Conservation (phyloP, 768 basidiomycete species). For the Lactarius quietus region DNA sequence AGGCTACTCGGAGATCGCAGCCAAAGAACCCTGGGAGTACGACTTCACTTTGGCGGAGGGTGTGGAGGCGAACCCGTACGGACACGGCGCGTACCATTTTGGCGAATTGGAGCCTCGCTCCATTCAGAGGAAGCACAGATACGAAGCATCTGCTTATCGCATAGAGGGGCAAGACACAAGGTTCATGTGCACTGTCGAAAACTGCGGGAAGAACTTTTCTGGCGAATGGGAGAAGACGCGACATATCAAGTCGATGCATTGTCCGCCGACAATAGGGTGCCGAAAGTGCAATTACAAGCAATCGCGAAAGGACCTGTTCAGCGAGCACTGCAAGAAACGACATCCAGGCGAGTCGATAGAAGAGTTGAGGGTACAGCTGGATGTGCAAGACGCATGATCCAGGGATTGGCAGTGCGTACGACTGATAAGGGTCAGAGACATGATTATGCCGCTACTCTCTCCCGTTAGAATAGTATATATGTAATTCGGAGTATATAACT, state of each 20-base stretch:
- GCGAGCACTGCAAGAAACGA: slow-evolving; percentile 22
- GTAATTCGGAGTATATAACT: background rate
- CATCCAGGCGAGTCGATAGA: slow-evolving; percentile 8
- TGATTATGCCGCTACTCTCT: background rate
- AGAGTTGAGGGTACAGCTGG: slow-evolving; percentile 1
- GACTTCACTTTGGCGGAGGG: background rate
- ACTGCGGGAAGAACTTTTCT: slow-evolving; percentile 16
- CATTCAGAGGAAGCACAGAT: background rate
- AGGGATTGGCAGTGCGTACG: background rate
- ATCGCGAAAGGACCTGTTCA: slow-evolving; percentile 21
- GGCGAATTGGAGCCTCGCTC: background rate
- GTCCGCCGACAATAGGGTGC: slow-evolving; percentile 19
- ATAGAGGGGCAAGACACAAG: background rate
- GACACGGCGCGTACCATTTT: background rate
- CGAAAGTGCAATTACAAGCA: slow-evolving; percentile 19
- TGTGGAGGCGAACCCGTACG: background rate
- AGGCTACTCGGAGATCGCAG: background rate
- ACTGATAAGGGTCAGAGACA: background rate
- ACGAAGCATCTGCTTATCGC: background rate
- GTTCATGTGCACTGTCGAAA: slow-evolving; percentile 2
- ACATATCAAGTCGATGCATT: slow-evolving; percentile 18
- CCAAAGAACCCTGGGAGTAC: background rate
- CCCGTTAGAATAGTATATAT: background rate
- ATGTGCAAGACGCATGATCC: background rate
- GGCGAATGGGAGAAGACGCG: slow-evolving; percentile 21